phyloP scores from a whole-genome alignment of 2,329 filamentous ascomycete genomes.

The Plectosphaerella plurivora region DNA sequence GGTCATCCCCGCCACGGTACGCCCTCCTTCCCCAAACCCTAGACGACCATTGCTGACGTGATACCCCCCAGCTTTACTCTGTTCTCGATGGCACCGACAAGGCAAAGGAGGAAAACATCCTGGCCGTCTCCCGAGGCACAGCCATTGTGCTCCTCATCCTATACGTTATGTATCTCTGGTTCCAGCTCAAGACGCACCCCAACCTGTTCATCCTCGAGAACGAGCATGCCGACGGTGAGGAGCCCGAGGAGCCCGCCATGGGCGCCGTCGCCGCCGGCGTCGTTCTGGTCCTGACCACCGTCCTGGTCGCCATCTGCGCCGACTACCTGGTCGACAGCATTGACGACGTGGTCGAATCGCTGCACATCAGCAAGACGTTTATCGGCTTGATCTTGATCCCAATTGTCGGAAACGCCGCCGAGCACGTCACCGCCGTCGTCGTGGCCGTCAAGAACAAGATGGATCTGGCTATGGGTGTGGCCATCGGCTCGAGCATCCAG shows the following conservation, averaged over 20 bases:
- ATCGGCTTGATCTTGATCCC: constrained; percentile 76
- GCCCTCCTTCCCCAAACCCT: constrained; percentile 11
- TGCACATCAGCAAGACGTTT: constrained; percentile 73
- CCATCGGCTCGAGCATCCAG: constrained; percentile 77
- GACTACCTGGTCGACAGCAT: constrained; percentile 76
- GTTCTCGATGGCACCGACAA: constrained; percentile 46
- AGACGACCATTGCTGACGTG: background rate
- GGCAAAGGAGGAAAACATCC: constrained; percentile 51
- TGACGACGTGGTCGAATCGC: constrained; percentile 63
- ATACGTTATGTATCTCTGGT: constrained; percentile 72
- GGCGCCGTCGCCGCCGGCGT: constrained; percentile 58
- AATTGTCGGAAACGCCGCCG: constrained; percentile 75
- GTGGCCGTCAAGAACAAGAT: constrained; percentile 76
- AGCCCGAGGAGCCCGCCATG: constrained; percentile 46
- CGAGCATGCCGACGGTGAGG: constrained; percentile 20
- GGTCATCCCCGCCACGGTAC: constrained; percentile 69
- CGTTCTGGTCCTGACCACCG: constrained; percentile 65
- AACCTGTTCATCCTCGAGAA: constrained; percentile 62
- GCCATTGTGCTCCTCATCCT: constrained; percentile 70
- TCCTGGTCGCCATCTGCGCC: constrained; percentile 69
- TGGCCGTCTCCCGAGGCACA: constrained; percentile 70
- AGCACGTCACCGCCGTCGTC: constrained; percentile 77
- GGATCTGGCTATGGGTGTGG: constrained; percentile 71
- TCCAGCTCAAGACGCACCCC: constrained; percentile 73
- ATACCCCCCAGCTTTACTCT: constrained; percentile 52